Percentiles rank a stretch among this genome's conserved stretches.
Evolutionary conservation across 1,284 basidiomycete genomes (phyloP).

Genomic region (Heterobasidion occidentale): DNA sequence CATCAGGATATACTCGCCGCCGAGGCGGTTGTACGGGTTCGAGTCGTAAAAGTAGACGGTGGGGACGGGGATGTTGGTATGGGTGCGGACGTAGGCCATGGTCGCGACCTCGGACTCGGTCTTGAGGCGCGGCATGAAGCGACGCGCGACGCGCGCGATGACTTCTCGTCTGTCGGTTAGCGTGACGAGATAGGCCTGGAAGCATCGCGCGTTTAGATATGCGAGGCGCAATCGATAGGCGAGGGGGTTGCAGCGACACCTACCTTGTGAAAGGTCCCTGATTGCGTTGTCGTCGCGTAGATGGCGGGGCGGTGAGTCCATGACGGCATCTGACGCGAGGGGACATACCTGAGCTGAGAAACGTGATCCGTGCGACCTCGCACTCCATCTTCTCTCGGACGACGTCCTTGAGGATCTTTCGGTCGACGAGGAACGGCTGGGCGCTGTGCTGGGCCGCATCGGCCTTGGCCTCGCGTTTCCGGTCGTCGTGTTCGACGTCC

Average conservation of each 20-base stretch:
- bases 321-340: background rate
- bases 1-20: conserved; percentile 79
- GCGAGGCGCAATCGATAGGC: background rate
- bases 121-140: conserved; percentile 77
- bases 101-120: conserved; percentile 80
- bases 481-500: conserved; percentile 57
- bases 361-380: conserved; percentile 61
- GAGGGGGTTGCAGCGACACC: conserved; percentile 9
- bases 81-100: conserved; percentile 62
- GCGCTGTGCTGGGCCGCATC: conserved; percentile 51
- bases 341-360: conserved; percentile 63
- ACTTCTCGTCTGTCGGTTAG: conserved; percentile 53
- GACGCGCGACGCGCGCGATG: conserved; percentile 69
- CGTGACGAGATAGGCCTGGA: conserved; percentile 66
- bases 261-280: conserved; percentile 64
- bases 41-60: conserved; percentile 67
- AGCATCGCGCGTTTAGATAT: background rate
- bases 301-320: conserved; percentile 27
- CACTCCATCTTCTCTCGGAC: conserved; percentile 59
- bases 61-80: conserved; percentile 65
- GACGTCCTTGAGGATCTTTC: conserved; percentile 63
- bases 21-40: conserved; percentile 74
- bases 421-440: conserved; percentile 64
- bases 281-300: background rate
- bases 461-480: conserved; percentile 49